phyloP scores from a whole-genome alignment of 2,329 filamentous ascomycete species.

The Chrysoporthe puriensis region DNA sequence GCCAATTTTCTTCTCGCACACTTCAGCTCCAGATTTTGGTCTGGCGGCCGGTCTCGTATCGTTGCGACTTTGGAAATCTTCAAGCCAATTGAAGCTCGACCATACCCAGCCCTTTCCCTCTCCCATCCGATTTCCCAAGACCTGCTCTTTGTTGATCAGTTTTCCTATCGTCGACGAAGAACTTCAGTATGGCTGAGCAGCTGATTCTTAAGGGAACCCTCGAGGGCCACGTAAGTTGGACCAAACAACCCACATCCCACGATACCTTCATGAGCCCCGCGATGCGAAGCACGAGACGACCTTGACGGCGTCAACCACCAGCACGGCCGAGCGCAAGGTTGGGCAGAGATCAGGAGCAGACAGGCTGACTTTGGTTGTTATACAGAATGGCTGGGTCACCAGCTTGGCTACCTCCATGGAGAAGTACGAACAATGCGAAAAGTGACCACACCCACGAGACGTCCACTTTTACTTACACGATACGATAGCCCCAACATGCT shows the following conservation, averaged over 20 bases:
- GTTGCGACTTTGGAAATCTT: slow-evolving; percentile 31
- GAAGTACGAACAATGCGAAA: slow-evolving; percentile 68
- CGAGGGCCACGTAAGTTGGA: slow-evolving; percentile 82
- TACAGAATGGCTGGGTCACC: slow-evolving; percentile 94
- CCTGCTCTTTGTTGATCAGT: slow-evolving; percentile 40
- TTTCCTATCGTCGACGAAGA: slow-evolving; percentile 40
- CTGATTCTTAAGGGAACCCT: slow-evolving; percentile 95
- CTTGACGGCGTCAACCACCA: slow-evolving; percentile 20
- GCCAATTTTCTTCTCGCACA: slow-evolving; percentile 39
- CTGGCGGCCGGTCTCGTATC: slow-evolving; percentile 37
- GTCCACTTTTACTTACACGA: slow-evolving; percentile 33
- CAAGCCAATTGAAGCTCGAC: slow-evolving; percentile 32
- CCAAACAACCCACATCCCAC: slow-evolving; percentile 31
- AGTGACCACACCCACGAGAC: slow-evolving; percentile 27
- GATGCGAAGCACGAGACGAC: slow-evolving; percentile 15
- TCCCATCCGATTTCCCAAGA: slow-evolving; percentile 39
- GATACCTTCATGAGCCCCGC: slow-evolving; percentile 34
- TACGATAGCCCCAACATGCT: slow-evolving; percentile 92
- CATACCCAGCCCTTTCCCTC: slow-evolving; percentile 39
- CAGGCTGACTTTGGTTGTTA: slow-evolving; percentile 35
- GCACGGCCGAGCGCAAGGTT: neutral
- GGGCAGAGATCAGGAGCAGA: slow-evolving; percentile 8
- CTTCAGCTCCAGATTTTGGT: slow-evolving; percentile 50
- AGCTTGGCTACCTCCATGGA: slow-evolving; percentile 97
- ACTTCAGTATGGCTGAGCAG: slow-evolving; percentile 80